Evolutionary conservation across 768 basidiomycete genomes (phyloP).

Genomic region (Boletus huronensis): DNA sequence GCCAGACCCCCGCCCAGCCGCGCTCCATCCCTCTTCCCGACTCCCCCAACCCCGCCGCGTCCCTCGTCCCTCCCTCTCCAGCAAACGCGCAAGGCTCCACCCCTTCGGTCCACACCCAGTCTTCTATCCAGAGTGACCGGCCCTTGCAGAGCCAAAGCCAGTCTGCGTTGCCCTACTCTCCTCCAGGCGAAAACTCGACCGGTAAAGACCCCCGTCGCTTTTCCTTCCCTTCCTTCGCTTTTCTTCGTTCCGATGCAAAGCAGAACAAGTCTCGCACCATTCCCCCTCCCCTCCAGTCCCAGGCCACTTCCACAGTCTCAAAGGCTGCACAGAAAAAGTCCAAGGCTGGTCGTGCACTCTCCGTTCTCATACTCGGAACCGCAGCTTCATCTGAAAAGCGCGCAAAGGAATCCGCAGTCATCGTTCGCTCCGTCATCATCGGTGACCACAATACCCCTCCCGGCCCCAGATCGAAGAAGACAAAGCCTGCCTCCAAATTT

Average conservation of each 20-base stretch:
- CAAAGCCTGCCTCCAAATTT: conserved; percentile 42
- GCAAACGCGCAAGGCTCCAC: conserved; percentile 1
- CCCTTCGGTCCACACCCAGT: conserved; percentile 12
- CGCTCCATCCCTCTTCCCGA: conserved; percentile 13
- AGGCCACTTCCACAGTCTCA: conserved; percentile 29
- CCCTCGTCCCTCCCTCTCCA: conserved; percentile 19
- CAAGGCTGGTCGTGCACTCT: conserved; percentile 34
- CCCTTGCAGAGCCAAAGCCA: conserved; percentile 28
- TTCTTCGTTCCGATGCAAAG: conserved; percentile 37
- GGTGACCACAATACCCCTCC: conserved; percentile 41
- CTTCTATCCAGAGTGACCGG: conserved; percentile 13
- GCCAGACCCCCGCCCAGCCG: conserved; percentile 3
- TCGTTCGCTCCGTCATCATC: conserved; percentile 66
- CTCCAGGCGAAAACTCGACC: background rate
- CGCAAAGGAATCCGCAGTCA: conserved; percentile 59
- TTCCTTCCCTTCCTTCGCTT: conserved; percentile 45
- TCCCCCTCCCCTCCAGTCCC: conserved; percentile 11
- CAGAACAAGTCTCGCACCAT: conserved; percentile 20
- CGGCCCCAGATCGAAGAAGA: conserved; percentile 35
- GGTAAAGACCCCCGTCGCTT: conserved; percentile 40
- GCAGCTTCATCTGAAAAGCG: conserved; percentile 47
- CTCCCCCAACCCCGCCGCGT: conserved; percentile 15
- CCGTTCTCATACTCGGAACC: conserved; percentile 29
- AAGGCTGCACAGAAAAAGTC: conserved; percentile 41
- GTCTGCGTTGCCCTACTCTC: conserved; percentile 26